phyloP scores from a whole-genome alignment of 768 basidiomycete species.

The Glaciozyma martinii region DNA sequence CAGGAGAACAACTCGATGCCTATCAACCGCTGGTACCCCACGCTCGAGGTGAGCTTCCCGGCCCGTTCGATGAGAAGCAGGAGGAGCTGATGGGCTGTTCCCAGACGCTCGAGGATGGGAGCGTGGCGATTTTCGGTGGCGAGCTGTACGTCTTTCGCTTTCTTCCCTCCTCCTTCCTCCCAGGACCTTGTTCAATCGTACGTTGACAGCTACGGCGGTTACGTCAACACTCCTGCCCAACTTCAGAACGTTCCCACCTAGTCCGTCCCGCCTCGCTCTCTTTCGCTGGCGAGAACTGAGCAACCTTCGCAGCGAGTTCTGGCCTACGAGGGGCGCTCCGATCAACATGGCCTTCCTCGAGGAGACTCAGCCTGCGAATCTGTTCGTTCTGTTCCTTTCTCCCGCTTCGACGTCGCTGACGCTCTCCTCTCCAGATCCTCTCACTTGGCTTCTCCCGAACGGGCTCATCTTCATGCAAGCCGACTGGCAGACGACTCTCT shows the following conservation, averaged over 20 bases:
- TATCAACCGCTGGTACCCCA: conserved; percentile 62
- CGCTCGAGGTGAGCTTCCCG: conserved; percentile 50
- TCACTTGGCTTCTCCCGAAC: conserved; percentile 60
- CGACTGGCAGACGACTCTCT: conserved; percentile 38
- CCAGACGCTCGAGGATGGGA: too few relatives aligned
- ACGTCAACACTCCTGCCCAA: conserved; percentile 53
- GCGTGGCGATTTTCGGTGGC: conserved; percentile 57
- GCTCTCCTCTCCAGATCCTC: conserved; percentile 57
- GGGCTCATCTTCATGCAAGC: conserved; percentile 38
- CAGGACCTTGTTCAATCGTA: too few relatives aligned
- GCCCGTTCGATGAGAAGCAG: too few relatives aligned
- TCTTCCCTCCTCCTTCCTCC: too few relatives aligned
- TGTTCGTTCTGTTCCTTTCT: neutral
- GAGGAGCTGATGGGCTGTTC: conserved; percentile 45
- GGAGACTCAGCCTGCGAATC: conserved; percentile 49
- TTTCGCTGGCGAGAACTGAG: conserved; percentile 33
- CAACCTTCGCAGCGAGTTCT: conserved; percentile 9
- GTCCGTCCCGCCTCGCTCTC: conserved; percentile 63
- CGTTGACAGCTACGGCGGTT: conserved; percentile 54
- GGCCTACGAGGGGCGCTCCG: conserved; percentile 9
- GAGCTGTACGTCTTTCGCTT: neutral
- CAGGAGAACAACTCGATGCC: conserved; percentile 12
- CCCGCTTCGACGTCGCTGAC: neutral
- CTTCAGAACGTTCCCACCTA: conserved; percentile 67
- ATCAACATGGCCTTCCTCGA: conserved; percentile 17